These are phyloP conservation scores for Arxiozyma heterogenica DNA, from an alignment of 1,139 yeast species.

Conservation along the genomic window DNA sequence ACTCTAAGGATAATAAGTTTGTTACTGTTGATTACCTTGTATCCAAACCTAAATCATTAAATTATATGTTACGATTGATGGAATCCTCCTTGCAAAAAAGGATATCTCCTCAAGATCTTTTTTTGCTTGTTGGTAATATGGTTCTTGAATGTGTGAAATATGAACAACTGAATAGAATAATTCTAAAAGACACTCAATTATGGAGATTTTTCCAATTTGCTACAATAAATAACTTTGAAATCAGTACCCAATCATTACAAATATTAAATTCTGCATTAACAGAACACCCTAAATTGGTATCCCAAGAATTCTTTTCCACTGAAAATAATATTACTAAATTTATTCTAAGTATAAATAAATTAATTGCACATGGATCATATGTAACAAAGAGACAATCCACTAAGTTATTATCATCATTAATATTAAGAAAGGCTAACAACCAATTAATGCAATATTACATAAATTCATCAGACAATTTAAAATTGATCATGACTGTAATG, in stretches of 20 bases:
- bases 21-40: constrained; percentile 84
- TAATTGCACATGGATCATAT: constrained; percentile 71
- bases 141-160: constrained; percentile 78
- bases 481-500: constrained; percentile 73
- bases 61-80: constrained; percentile 56
- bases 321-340: constrained; percentile 45
- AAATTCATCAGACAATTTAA: constrained; percentile 71
- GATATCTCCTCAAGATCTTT: constrained; percentile 41
- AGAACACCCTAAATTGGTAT: constrained; percentile 55
- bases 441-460: constrained; percentile 68
- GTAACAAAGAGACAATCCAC: constrained; percentile 90
- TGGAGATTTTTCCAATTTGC: constrained; percentile 84
- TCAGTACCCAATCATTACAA: constrained; percentile 82
- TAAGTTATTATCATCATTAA: constrained; percentile 63
- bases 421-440: constrained; percentile 67
- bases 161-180: constrained; percentile 56
- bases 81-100: constrained; percentile 38
- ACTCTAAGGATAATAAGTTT: constrained; percentile 65
- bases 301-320: constrained; percentile 51
- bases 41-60: constrained; percentile 56
- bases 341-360: constrained; percentile 51
- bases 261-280: constrained; percentile 66
- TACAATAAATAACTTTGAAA: constrained; percentile 69
- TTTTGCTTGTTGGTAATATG: constrained; percentile 68
- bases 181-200: constrained; percentile 48